Conservation (phyloP, 1,284 basidiomycete species). For the Heterobasidion annosum region DNA sequence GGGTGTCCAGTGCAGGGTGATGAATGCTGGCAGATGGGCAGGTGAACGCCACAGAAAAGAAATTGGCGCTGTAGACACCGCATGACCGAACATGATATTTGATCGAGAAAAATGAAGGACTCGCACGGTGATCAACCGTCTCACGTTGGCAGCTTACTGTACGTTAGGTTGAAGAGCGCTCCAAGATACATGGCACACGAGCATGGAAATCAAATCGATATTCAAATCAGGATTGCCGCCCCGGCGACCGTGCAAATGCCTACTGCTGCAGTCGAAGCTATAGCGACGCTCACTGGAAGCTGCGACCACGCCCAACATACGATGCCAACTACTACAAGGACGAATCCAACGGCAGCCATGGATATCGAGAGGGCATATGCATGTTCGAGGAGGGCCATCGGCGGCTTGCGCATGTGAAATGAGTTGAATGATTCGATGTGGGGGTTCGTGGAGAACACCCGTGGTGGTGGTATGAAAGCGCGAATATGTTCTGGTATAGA, state of each 20-base stretch:
- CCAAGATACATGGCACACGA: no score
- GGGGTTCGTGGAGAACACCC: slow-evolving; percentile 27
- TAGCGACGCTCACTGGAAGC: slow-evolving; percentile 30
- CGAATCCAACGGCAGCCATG: slow-evolving; percentile 41
- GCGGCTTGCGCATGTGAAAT: slow-evolving; percentile 23
- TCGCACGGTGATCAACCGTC: no score
- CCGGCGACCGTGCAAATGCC: slow-evolving; percentile 18
- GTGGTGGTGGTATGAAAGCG: not conserved
- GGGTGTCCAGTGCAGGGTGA: no score
- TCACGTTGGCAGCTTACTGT: no score
- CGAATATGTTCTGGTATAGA: no score
- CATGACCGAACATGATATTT: no score
- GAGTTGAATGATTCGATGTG: slow-evolving; percentile 30
- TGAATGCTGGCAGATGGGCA: no score
- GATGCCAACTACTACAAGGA: slow-evolving; percentile 39
- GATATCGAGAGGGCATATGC: slow-evolving; percentile 41
- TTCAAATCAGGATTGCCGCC: not conserved
- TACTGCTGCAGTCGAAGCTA: slow-evolving; percentile 32
- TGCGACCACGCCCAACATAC: slow-evolving; percentile 41
- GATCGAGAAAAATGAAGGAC: no score
- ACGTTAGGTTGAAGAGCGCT: no score
- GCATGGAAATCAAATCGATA: not conserved
- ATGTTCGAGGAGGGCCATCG: slow-evolving; percentile 37
- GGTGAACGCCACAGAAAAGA: no score
- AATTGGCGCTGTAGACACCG: no score